These are phyloP conservation scores for Athelia sp. DNA, from an alignment of 1,284 basidiomycete genomes.

Conservation along the genomic window DNA sequence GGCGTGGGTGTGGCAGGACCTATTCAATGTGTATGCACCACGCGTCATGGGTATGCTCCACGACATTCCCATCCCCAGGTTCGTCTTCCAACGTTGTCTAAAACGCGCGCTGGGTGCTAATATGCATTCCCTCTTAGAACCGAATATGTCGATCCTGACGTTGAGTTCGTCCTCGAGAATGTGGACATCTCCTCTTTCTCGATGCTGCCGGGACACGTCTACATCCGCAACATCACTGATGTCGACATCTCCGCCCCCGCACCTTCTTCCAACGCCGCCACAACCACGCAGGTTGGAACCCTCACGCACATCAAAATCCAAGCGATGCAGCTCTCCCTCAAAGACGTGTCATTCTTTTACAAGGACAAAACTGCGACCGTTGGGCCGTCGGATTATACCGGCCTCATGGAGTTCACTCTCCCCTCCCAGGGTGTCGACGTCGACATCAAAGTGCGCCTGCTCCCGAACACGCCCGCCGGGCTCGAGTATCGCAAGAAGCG, in stretches of 20 bases:
- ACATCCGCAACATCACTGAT: slow-evolving; percentile 69
- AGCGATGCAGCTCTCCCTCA: slow-evolving; percentile 54
- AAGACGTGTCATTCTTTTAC: slow-evolving; percentile 69
- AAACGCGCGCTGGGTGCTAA: slow-evolving; percentile 3
- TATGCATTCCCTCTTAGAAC: slow-evolving; percentile 34
- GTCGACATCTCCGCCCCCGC: slow-evolving; percentile 54
- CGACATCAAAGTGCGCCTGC: slow-evolving; percentile 57
- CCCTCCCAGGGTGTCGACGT: slow-evolving; percentile 63
- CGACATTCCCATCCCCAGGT: slow-evolving; percentile 59
- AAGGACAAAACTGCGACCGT: slow-evolving; percentile 50
- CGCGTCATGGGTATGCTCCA: slow-evolving; percentile 41
- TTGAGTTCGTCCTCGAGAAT: slow-evolving; percentile 70
- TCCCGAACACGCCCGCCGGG: slow-evolving; percentile 42
- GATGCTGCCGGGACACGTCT: slow-evolving; percentile 63
- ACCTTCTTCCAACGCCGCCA: slow-evolving; percentile 25
- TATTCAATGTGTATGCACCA: slow-evolving; percentile 63
- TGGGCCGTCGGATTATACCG: slow-evolving; percentile 51
- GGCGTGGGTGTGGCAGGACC: slow-evolving; percentile 69
- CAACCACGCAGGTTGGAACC: slow-evolving; percentile 48
- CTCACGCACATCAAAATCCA: slow-evolving; percentile 60
- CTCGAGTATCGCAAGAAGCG: slow-evolving; percentile 34
- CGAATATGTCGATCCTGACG: slow-evolving; percentile 59
- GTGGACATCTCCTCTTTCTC: slow-evolving; percentile 59
- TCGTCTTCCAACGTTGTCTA: not conserved
- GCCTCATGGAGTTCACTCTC: slow-evolving; percentile 53